Conservation (phyloP, 352 stramenopile genomes). For the Phytophthora foliorum region DNA sequence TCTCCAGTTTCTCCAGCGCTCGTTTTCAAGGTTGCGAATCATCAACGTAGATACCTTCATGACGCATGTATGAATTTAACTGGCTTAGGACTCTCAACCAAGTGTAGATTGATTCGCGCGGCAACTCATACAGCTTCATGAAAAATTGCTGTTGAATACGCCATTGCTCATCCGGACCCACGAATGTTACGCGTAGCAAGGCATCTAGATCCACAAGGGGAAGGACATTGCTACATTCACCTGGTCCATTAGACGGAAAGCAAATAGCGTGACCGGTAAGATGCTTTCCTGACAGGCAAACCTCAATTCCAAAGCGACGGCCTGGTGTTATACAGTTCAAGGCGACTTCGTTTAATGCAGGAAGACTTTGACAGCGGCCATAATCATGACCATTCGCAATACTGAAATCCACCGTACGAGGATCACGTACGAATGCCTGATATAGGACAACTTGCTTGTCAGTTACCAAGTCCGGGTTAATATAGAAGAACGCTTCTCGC, state of each 20-base stretch:
- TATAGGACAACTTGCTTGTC: neutral
- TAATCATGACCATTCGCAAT: conserved; percentile 4
- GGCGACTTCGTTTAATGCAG: neutral
- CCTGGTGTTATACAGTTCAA: conserved; percentile 6
- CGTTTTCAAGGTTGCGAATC: neutral
- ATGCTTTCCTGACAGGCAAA: conserved; percentile 1
- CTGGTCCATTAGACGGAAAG: conserved; percentile 1
- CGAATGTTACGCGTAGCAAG: neutral
- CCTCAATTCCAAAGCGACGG: conserved; percentile 2
- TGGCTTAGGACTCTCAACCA: neutral
- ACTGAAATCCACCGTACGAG: neutral
- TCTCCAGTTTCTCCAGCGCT: too few relatives aligned
- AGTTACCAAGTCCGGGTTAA: neutral
- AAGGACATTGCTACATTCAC: neutral
- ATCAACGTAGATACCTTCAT: neutral
- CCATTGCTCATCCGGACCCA: neutral
- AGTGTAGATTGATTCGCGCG: neutral
- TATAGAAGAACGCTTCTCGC: neutral
- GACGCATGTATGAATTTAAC: neutral
- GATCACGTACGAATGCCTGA: neutral
- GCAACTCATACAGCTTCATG: neutral
- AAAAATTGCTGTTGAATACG: conserved; percentile 1
- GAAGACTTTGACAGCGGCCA: neutral
- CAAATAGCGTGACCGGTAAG: conserved; percentile 1
- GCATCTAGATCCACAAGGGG: neutral